Evolutionary conservation across 371 early-diverging fungal genomes (phyloP), one percentile per base, ranked within the genome.

Genomic region (Mucor plumbeus): DNA sequence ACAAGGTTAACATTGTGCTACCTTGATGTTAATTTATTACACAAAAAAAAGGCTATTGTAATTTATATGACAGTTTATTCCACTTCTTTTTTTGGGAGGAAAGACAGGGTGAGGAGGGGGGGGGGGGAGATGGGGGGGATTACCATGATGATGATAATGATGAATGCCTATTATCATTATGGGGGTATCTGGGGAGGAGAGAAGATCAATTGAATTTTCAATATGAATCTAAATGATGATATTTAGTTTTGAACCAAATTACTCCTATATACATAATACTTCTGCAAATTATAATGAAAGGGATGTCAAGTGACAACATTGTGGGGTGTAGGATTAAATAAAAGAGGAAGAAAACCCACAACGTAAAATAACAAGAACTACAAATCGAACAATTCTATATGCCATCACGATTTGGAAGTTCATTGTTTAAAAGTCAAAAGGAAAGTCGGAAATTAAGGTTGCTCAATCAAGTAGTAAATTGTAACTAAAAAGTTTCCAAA

Each of bases 311-410:
- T 26, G 53, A 50, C 53, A 50, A 50, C 53, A 50, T 26, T 26
- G 34, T 33, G 55, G 4, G 21, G 54, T 36, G 59, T 21, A 26
- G 41, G 36, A 21, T 7, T 17, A 17, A 17, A 36, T 6, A 17
- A 38, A 17, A 57, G 31, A 56, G 39, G n/a, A 39, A 9, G 3
- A 19, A 60, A 17, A n/a, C 7, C n/a, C 15, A 43, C 6, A 10
- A 60, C 33, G 33, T 40, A 40, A 31, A 31, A 13, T 26, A 41
- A 17, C 41, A 60, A 60, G 33, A 47, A 47, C 34, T 61, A 48
- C 17, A 61, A 41, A 61, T 61, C 61, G 61, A 61, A 19, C 48
- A 61, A 48, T 47, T 61, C 31, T 31, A n/a, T 60, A 43, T 41
- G 43, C 5, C 26, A 60, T 43, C 43, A 60, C 60, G 60, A 60